phyloP scores from a whole-genome alignment of 495 filamentous ascomycete species.

The Recurvomyces mirabilis region DNA sequence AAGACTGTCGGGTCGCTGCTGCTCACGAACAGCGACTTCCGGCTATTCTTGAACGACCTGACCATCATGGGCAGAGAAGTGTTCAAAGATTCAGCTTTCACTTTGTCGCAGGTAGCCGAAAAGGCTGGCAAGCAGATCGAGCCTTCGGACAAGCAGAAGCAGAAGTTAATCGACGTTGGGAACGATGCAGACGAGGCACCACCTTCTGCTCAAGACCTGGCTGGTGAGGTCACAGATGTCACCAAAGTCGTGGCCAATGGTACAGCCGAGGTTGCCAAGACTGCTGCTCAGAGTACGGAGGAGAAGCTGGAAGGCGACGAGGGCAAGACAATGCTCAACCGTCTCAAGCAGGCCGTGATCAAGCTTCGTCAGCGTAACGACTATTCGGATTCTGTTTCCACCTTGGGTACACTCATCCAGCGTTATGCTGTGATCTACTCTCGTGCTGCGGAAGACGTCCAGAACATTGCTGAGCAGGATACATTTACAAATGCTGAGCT shows the following conservation, averaged over 20 bases:
- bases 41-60: slow-evolving; percentile 74
- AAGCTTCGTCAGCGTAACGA: slow-evolving; percentile 65
- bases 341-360: slow-evolving; percentile 64
- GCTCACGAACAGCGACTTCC: slow-evolving; percentile 81
- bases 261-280: slow-evolving; percentile 50
- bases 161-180: slow-evolving; percentile 45
- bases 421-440: slow-evolving; percentile 71
- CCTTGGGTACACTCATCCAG: slow-evolving; percentile 60
- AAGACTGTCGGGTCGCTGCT: slow-evolving; percentile 74
- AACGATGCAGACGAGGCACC: slow-evolving; percentile 38
- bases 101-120: slow-evolving; percentile 58
- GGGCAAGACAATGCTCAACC: slow-evolving; percentile 57
- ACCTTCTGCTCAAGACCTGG: slow-evolving; percentile 49
- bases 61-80: slow-evolving; percentile 70
- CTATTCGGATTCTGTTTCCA: slow-evolving; percentile 77
- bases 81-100: slow-evolving; percentile 75
- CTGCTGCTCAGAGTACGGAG: slow-evolving; percentile 52
- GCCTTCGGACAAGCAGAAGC: slow-evolving; percentile 50
- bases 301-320: slow-evolving; percentile 61
- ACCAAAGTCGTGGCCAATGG: slow-evolving; percentile 53
- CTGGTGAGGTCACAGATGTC: slow-evolving; percentile 51
- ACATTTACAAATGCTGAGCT: slow-evolving; percentile 59
- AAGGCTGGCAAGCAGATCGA: slow-evolving; percentile 60
- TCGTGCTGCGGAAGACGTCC: slow-evolving; percentile 51
- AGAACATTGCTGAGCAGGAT: slow-evolving; percentile 53